Conservation (phyloP, 1,284 basidiomycete genomes). For the Dichomitus squalens region DNA sequence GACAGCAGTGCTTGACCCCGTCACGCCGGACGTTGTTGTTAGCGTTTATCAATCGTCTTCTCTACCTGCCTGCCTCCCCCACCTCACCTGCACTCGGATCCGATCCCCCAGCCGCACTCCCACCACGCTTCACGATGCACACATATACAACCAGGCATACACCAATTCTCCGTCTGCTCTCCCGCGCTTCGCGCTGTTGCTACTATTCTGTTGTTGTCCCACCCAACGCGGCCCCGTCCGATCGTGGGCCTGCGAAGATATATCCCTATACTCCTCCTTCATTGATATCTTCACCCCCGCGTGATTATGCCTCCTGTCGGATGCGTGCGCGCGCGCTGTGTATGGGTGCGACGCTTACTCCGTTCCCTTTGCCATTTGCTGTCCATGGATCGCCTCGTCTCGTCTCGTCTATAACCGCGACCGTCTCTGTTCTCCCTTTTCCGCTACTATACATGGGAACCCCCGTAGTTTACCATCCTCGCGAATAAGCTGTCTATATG, state of each 20-base stretch:
- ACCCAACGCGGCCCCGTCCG: conserved; percentile 1
- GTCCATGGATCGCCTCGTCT: conserved; percentile 10
- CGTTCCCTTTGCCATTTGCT: conserved; percentile 4
- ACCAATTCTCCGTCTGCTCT: conserved; percentile 1
- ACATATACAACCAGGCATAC: neutral
- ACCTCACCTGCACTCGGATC: too few relatives aligned
- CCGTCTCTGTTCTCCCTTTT: conserved; percentile 4
- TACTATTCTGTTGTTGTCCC: conserved; percentile 11
- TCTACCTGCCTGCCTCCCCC: neutral
- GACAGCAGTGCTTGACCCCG: conserved; percentile 24
- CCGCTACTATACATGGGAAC: conserved; percentile 16
- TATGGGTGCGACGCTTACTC: neutral
- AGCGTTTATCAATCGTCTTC: conserved; percentile 1
- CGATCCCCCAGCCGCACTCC: neutral
- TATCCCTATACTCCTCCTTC: conserved; percentile 13
- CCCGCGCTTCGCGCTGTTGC: conserved; percentile 11
- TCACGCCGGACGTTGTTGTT: conserved; percentile 24
- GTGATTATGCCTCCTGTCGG: conserved; percentile 1
- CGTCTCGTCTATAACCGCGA: conserved; percentile 10
- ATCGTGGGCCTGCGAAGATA: conserved; percentile 16
- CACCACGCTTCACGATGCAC: neutral
- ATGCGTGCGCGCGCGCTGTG: neutral
- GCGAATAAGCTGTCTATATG: conserved; percentile 19
- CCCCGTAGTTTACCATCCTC: conserved; percentile 22
- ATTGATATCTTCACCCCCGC: neutral